A percentile compares a stretch with the other conserved stretches of the same genome.
phyloP scores from a whole-genome alignment of 2,329 filamentous ascomycete species.

The Raffaelea arxii region DNA sequence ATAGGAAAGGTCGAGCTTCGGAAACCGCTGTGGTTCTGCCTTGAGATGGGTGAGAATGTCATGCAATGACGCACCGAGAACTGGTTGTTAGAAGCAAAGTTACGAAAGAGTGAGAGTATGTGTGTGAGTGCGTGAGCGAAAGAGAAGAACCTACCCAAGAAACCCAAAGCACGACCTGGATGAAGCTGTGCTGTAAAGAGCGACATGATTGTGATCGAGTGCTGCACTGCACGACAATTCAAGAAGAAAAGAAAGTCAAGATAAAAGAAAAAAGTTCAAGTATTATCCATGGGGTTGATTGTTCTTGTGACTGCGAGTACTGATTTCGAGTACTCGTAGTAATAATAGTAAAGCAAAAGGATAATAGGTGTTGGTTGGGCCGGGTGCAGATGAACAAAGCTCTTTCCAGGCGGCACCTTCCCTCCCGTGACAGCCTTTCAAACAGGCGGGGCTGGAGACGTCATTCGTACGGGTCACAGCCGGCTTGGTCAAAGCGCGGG shows the following conservation, averaged over 20 bases:
- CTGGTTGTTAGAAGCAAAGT: slow-evolving; percentile 31
- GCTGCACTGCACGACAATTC: too few relatives aligned
- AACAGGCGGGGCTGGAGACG: background rate
- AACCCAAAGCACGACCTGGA: slow-evolving; percentile 57
- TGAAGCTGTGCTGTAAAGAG: slow-evolving; percentile 53
- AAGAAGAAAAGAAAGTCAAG: background rate
- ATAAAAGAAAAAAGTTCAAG: background rate
- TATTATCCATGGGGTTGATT: too few relatives aligned
- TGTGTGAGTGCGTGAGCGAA: slow-evolving; percentile 5
- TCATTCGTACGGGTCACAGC: slow-evolving; percentile 2
- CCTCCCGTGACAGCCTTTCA: background rate
- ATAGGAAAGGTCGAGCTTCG: slow-evolving; percentile 73
- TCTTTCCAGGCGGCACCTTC: too few relatives aligned
- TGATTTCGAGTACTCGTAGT: too few relatives aligned
- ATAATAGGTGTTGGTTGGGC: too few relatives aligned
- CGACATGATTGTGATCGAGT: slow-evolving; percentile 18
- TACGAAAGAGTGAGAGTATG: background rate
- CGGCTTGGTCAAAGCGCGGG: background rate
- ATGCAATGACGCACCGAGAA: slow-evolving; percentile 83
- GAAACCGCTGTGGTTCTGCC: slow-evolving; percentile 73
- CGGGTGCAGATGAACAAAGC: too few relatives aligned
- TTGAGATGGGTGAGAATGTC: slow-evolving; percentile 83
- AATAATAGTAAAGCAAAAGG: too few relatives aligned
- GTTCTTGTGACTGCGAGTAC: too few relatives aligned
- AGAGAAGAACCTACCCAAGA: slow-evolving; percentile 30